A percentile compares a stretch with the other conserved stretches of the same genome.
Conservation (phyloP, 176 grass and related monocot genomes). For the Triticum turgidum region DNA sequence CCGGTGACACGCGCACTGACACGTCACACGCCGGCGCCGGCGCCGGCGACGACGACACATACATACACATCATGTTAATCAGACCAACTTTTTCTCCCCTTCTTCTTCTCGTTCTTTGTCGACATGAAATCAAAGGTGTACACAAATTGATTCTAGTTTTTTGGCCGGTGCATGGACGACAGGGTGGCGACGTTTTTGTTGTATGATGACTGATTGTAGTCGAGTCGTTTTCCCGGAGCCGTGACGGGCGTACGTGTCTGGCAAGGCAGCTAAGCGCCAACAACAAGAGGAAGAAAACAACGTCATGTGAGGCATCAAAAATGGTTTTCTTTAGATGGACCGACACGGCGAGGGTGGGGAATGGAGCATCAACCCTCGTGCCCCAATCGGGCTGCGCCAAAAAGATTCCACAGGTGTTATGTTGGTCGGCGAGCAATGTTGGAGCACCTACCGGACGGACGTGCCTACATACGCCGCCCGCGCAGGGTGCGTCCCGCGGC, state of each 20-base stretch:
- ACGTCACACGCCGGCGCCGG: neutral
- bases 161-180: neutral
- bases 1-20: conserved; percentile 38
- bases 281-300: conserved; percentile 2
- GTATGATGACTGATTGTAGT: neutral
- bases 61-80: neutral
- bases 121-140: neutral
- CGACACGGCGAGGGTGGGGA: neutral
- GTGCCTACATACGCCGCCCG: neutral
- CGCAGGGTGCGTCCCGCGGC: no score
- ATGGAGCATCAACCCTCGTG: conserved; percentile 3
- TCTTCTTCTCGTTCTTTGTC: conserved; percentile 7
- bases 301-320: conserved; percentile 8
- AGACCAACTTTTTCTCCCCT: neutral
- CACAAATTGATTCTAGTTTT: neutral
- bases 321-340: neutral
- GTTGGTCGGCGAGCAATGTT: neutral
- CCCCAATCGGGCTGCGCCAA: neutral
- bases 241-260: neutral
- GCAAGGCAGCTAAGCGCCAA: neutral
- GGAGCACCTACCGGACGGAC: neutral
- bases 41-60: neutral
- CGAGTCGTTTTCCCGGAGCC: neutral
- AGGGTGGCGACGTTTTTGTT: neutral
- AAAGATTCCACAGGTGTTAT: conserved; percentile 9